These are phyloP conservation scores for Lactuca saligna DNA, from an alignment of 129 eudicot species.

Conservation along the genomic window DNA sequence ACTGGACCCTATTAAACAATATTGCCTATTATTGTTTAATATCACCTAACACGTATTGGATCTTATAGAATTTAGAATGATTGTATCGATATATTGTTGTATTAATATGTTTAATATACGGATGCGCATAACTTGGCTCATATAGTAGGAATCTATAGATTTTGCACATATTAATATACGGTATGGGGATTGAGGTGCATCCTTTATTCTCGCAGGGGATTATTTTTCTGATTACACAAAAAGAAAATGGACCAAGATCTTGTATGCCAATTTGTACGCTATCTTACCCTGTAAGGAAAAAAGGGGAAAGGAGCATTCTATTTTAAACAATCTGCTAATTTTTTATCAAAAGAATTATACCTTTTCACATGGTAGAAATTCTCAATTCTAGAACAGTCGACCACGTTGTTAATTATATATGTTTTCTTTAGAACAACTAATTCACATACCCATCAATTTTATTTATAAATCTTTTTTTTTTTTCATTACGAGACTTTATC, in stretches of 20 bases:
- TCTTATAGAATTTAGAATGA: constrained; percentile 11
- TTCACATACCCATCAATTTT: no score
- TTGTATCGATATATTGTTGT: background rate
- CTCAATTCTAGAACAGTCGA: constrained; percentile 2
- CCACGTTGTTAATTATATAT: no score
- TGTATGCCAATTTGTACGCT: constrained; percentile 18
- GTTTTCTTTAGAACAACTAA: no score
- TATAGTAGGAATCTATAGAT: background rate
- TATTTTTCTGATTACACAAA: background rate
- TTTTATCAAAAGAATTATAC: constrained; percentile 16
- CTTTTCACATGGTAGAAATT: constrained; percentile 19
- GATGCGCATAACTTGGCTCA: background rate
- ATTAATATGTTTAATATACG: background rate
- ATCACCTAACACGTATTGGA: background rate
- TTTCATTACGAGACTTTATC: no score
- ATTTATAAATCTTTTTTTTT: no score
- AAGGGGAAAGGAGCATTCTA: constrained; percentile 2
- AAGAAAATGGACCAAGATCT: background rate
- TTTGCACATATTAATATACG: background rate
- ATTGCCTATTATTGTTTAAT: no score
- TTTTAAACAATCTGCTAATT: background rate
- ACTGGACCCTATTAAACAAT: no score
- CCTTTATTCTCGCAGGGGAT: background rate
- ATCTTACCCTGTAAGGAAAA: constrained; percentile 23
- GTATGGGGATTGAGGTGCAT: background rate